Evolutionary conservation across 2,329 filamentous ascomycete genomes (phyloP), one percentile per base, ranked within the genome.

Genomic region (Fusarium brachygibbosum): DNA sequence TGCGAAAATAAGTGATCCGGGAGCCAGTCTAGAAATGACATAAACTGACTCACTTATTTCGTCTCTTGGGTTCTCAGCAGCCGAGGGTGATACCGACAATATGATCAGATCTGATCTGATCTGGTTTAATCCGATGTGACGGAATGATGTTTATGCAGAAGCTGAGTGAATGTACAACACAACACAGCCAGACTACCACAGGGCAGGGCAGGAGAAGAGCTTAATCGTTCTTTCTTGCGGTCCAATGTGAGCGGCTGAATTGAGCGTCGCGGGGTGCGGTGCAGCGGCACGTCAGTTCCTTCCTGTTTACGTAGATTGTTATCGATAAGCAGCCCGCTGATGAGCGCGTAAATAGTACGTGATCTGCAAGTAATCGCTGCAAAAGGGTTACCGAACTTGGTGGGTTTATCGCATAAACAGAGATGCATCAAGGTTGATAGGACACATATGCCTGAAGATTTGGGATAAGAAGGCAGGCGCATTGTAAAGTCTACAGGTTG

Each of bases 201-300:
- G 45, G 19, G 49, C 41, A 45, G 21, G 21, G 49, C 41, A 45
- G 21, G 21, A 32, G 23, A 29, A n/a, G 25, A 41, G 17, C 44
- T 65, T 41, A 49, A 55, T 55, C 44, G 35, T 56, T 42, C 42
- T 48, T 69, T 63, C 56, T 55, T 51, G 29, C 31, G 23, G 34
- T 38, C 51, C 52, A 28, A 49, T 58, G 62, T 46, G 50, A 64
- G 67, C 58, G 57, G 58, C 45, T 52, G 31, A 58, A 53, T 69
- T 46, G 37, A 51, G 55, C 55, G 66, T 67, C 58, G 67, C 67
- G 67, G 67, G 67, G 67, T 58, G 58, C 58, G 55, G 63, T 49
- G 44, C 56, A 32, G 50, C 54, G 54, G 62, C 44, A 54, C 48
- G 38, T 59, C 53, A 28, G 34, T 46, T 34, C 25, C 44, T 50